Conservation (phyloP, 2,329 filamentous ascomycete genomes). For the Diaporthe velutina region DNA sequence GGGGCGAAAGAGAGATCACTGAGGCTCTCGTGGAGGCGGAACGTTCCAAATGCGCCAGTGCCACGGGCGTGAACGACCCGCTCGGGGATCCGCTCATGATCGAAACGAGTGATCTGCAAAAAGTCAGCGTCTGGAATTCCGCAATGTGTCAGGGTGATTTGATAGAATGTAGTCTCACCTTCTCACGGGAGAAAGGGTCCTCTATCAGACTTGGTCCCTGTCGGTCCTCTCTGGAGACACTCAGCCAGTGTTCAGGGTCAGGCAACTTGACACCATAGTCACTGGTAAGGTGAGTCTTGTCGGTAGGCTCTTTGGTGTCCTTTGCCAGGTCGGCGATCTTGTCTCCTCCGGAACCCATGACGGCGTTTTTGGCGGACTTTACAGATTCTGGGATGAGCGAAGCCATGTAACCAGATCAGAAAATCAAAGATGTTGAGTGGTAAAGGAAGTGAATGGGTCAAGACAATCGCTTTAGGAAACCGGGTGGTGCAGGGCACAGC, state of each 20-base stretch:
- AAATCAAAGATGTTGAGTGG: not conserved
- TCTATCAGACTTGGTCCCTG: slow-evolving; percentile 79
- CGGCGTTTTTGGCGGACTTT: slow-evolving; percentile 53
- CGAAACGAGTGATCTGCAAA: slow-evolving; percentile 77
- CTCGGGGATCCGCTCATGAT: slow-evolving; percentile 64
- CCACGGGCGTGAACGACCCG: slow-evolving; percentile 51
- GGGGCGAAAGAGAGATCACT: slow-evolving; percentile 73
- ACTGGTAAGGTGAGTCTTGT: slow-evolving; percentile 75
- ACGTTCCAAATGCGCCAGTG: slow-evolving; percentile 59
- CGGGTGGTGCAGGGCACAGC: not conserved
- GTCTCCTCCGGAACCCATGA: slow-evolving; percentile 56
- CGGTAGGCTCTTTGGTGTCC: slow-evolving; percentile 69
- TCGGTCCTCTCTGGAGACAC: slow-evolving; percentile 70
- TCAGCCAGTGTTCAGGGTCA: slow-evolving; percentile 84
- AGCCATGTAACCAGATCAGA: slow-evolving; percentile 24
- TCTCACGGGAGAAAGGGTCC: slow-evolving; percentile 79
- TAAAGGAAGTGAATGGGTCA: not conserved
- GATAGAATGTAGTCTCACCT: slow-evolving; percentile 58
- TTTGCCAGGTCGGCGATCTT: slow-evolving; percentile 74
- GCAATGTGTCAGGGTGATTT: not conserved
- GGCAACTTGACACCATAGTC: slow-evolving; percentile 82
- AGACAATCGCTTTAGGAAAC: not conserved
- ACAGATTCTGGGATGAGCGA: slow-evolving; percentile 49
- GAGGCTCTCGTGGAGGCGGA: slow-evolving; percentile 74
- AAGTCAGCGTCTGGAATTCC: not conserved